Base-by-base conservation (phyloP, 768 basidiomycete species). In the Boletus tylopilopsis region DNA sequence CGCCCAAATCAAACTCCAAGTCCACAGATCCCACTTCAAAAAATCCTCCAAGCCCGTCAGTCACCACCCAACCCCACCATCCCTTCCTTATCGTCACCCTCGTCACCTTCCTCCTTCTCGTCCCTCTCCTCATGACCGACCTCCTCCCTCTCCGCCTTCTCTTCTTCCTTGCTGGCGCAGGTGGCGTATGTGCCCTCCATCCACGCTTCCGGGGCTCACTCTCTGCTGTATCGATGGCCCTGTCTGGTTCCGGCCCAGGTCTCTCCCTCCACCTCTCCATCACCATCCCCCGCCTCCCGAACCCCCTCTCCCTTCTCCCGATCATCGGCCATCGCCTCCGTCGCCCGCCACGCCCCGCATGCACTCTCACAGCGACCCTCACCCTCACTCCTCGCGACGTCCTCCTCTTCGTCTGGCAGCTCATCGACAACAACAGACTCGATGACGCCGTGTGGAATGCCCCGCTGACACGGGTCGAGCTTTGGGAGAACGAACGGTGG, bases 401-500 rank as follows among this genome's bases (percentile, higher is more conserved):
- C 66, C 15, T 32, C 69, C 16, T 71, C 72, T 48, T 71, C 1
- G 19, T 69, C n/a, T 57, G 59, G 6, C 63, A 63, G 2, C 36
- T 82, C 2, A 58, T 82, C 19, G 85, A 91, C 56, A 72, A 92
- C 54, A 85, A 90, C 53, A 72, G 70, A 11, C 75, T 92, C 4
- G 71, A 74, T 6, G 85, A 90, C 59, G 67, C 60, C 24, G 79
- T 79, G 37, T 90, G 87, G 87, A 71, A 67, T 0, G 72, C 82
- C 2, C 79, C 85, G 60, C 74, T 84, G 68, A 65, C 79, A 6
- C 77, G 82, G 29, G 86, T 91, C 15, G 85, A 88, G 64, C 62
- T 91, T 21, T 91, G 80, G 73, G 90, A 92, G 72, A 92, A 90
- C 66, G 87, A 91, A 62, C 74, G 90, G 16, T 84, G 77, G 69